Evolutionary conservation across 225 moss, liverwort and hornwort genomes (phyloP).

Genomic region (Ulota crispa): DNA sequence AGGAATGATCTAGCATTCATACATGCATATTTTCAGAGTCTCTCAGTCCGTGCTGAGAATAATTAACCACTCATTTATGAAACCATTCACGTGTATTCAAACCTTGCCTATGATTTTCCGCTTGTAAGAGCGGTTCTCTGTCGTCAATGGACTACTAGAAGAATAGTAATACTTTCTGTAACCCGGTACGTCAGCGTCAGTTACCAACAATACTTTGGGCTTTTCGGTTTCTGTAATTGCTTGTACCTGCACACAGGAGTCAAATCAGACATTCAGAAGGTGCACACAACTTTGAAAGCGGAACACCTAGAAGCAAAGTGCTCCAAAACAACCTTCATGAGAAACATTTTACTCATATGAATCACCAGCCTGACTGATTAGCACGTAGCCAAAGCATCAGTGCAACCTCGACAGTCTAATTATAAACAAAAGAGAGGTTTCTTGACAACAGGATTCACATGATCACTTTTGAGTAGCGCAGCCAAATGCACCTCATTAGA

Average conservation of each 20-base stretch:
- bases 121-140: constrained; percentile 85
- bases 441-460: no score
- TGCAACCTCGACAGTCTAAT: not conserved
- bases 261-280: not conserved
- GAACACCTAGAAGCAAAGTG: not conserved
- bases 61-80: not conserved
- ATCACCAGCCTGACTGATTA: not conserved
- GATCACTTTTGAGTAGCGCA: not conserved
- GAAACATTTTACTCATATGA: not conserved
- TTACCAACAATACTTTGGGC: constrained; percentile 37
- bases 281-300: constrained; percentile 6
- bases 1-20: constrained; percentile 1
- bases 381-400: constrained; percentile 11
- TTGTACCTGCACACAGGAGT: constrained; percentile 43
- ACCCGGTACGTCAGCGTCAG: constrained; percentile 35
- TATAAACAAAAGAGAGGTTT: not conserved
- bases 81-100: constrained; percentile 14
- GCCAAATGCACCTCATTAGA: constrained; percentile 34
- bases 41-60: not conserved
- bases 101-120: constrained; percentile 92
- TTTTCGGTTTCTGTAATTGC: constrained; percentile 49
- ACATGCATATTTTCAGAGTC: not conserved
- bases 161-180: constrained; percentile 83
- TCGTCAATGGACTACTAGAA: constrained; percentile 90
- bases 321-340: constrained; percentile 1